Base-by-base conservation (phyloP, 2,329 filamentous ascomycete genomes). In the Epichloe hybrida region DNA sequence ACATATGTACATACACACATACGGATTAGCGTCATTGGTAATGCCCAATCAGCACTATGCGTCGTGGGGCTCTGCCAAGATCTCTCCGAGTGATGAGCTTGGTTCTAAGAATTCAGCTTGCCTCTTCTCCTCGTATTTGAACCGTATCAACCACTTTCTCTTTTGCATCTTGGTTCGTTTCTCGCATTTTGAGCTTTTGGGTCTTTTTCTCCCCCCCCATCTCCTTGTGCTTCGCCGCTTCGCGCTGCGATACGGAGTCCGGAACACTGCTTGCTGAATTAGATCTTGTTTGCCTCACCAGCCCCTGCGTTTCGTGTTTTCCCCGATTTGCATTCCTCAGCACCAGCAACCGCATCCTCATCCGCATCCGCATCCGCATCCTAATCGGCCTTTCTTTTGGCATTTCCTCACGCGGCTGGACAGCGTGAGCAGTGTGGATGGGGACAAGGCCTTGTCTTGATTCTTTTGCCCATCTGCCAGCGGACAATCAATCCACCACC, bases 371-470 rank as follows among this genome's bases (percentile, higher is more conserved):
- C 12, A 15, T 7, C 12, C 27, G 21, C 43, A 13, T 36, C 17
- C n/a, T 46, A 31, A 36, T 47, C 42, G 15, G 11, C 23, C 15
- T 23, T 39, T 49, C 15, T 44, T 20, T 49, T 37, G 8, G 11
- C 51, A 52, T 49, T 50, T 53, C 46, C 53, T 36, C n/a, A 15
- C 42, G 48, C 54, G 50, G 50, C 51, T 52, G 37, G 46, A 20
- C 21, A 39, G 35, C 36, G 46, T 17, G 36, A n/a, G 20, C n/a
- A 31, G 46, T 35, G 45, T 27, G 27, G 13, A 21, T 6, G 17
- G n/a, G 52, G 52, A 44, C 44, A 20, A 31, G 39, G 44, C 31
- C 21, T 36, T 48, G 31, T 6, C n/a, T 38, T 38, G 12, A 5
- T 7, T 38, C n/a, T 44, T 20, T 27, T 17, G 15, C 17, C 35